Conservation (phyloP, 2,329 filamentous ascomycete species). For the Pleoardoris graminearum region DNA sequence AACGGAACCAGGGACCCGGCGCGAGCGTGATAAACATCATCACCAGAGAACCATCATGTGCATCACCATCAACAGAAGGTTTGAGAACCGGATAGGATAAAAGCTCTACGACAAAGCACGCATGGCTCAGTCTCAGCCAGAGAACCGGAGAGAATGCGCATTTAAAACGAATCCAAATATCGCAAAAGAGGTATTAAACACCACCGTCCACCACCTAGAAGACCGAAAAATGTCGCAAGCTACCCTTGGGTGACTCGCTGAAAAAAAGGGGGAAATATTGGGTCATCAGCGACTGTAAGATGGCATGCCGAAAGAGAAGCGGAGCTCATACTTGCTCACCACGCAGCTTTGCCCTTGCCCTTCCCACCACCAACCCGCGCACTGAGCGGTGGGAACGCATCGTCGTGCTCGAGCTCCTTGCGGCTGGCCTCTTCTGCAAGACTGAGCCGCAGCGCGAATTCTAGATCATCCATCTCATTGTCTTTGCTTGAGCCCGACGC, state of each 20-base stretch:
- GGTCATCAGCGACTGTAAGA: no score
- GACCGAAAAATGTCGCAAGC: neutral
- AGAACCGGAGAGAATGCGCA: no score
- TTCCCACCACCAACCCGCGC: slow-evolving; percentile 24
- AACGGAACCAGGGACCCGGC: no score
- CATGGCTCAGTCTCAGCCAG: no score
- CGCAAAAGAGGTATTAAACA: neutral
- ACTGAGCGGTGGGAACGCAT: slow-evolving; percentile 38
- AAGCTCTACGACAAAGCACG: no score
- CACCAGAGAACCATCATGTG: no score
- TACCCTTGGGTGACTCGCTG: neutral
- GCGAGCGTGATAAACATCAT: no score
- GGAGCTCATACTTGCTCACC: no score
- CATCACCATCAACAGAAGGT: no score
- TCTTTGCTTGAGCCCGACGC: slow-evolving; percentile 45
- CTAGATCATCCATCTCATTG: slow-evolving; percentile 60
- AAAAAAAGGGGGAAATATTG: neutral
- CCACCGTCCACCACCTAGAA: neutral
- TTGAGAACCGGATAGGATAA: no score
- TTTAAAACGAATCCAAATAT: no score
- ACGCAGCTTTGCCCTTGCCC: slow-evolving; percentile 34
- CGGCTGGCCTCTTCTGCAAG: slow-evolving; percentile 61
- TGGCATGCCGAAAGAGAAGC: no score
- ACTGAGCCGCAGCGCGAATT: slow-evolving; percentile 65
- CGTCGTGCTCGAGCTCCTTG: slow-evolving; percentile 31